Evolutionary conservation across 345 rosid genomes (phyloP).

Genomic region (Hypericum androsaemum): DNA sequence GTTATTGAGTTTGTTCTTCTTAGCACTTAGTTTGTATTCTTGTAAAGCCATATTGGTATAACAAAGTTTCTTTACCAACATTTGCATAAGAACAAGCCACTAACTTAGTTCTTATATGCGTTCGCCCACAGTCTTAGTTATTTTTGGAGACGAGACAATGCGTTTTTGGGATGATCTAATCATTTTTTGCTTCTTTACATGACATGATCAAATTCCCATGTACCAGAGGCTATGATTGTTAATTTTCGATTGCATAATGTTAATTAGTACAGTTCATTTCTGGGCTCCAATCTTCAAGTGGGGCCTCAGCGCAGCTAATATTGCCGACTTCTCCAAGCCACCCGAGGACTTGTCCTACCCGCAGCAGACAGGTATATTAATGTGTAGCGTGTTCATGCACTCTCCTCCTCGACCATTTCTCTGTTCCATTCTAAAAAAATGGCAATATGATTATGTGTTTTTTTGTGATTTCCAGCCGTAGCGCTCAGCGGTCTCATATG

Average conservation of each 20-base stretch:
- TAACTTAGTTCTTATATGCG: too few species aligned
- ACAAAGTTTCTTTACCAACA: too few species aligned
- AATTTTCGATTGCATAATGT: background rate
- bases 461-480: conserved; percentile 45
- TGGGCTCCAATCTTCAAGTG: conserved; percentile 96
- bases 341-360: conserved; percentile 83
- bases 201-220: too few species aligned
- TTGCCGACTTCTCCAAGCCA: conserved; percentile 76
- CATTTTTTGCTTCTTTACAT: too few species aligned
- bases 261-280: conserved; percentile 62
- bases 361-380: conserved; percentile 55
- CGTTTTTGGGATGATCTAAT: too few species aligned
- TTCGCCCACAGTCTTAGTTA: too few species aligned
- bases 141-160: too few species aligned
- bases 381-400: background rate
- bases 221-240: background rate
- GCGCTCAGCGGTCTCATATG: conserved; percentile 60
- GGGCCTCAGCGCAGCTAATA: conserved; percentile 85
- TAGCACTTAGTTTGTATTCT: too few species aligned
- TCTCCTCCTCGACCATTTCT: background rate
- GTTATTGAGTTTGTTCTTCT: too few species aligned
- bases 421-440: background rate
- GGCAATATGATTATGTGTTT: background rate
- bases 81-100: too few species aligned
- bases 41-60: too few species aligned